phyloP scores from a whole-genome alignment of 2,329 filamentous ascomycete species.

The Torrubiella hemipterigena region DNA sequence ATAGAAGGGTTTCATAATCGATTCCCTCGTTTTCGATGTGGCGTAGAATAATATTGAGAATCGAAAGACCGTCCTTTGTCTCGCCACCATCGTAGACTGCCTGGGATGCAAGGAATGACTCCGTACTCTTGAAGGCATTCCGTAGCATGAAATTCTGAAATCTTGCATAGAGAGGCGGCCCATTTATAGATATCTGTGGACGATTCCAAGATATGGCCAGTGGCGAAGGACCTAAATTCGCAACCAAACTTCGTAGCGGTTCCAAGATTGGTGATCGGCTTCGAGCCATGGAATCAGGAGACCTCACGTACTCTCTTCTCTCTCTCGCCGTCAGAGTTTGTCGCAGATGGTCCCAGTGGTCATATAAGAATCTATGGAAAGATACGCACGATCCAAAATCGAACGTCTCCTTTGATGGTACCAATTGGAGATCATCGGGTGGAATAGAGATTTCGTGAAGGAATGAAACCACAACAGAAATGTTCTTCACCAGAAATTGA shows the following conservation, averaged over 20 bases:
- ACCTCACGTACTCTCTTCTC: constrained; percentile 41
- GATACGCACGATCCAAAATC: constrained; percentile 63
- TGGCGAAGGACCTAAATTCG: constrained; percentile 54
- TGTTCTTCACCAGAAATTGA: constrained; percentile 56
- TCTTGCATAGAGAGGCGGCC: constrained; percentile 50
- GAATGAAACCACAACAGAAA: constrained; percentile 55
- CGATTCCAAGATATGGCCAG: constrained; percentile 59
- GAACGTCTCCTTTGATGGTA: constrained; percentile 37
- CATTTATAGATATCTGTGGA: constrained; percentile 52
- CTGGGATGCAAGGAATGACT: constrained; percentile 50
- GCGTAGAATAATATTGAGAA: constrained; percentile 57
- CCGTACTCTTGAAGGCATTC: constrained; percentile 53
- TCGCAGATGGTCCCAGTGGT: constrained; percentile 59
- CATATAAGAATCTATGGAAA: constrained; percentile 56
- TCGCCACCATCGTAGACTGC: constrained; percentile 61
- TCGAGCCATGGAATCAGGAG: constrained; percentile 38
- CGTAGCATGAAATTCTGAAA: constrained; percentile 65
- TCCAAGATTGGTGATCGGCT: constrained; percentile 46
- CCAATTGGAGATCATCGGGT: constrained; percentile 24
- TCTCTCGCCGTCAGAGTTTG: constrained; percentile 52
- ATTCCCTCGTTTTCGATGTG: constrained; percentile 55
- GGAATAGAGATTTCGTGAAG: constrained; percentile 54
- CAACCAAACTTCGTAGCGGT: constrained; percentile 48
- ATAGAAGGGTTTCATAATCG: constrained; percentile 54
- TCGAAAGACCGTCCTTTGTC: constrained; percentile 57